phyloP scores from a whole-genome alignment of 441 rosid genomes.

The Eutrema salsugineum region DNA sequence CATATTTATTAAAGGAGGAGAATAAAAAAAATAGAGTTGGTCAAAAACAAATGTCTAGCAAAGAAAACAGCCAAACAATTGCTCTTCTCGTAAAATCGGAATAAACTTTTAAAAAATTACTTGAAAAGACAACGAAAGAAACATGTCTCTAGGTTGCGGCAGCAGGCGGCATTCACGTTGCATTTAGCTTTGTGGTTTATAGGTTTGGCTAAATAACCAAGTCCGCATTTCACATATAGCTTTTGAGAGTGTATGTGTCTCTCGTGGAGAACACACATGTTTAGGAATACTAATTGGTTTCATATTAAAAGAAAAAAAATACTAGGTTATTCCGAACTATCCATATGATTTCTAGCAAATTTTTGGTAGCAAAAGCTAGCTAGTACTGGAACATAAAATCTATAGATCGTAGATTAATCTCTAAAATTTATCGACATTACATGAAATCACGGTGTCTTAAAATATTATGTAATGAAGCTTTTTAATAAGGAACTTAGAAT shows the following conservation, averaged over 20 bases:
- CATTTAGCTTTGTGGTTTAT: neutral
- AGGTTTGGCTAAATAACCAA: neutral
- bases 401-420: neutral
- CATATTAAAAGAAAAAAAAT: too few species aligned
- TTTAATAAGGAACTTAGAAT: too few species aligned
- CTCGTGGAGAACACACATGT: neutral
- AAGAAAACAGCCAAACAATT: neutral
- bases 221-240: neutral
- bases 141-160: neutral
- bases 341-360: neutral
- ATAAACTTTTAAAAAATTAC: neutral
- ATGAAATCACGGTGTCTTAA: neutral
- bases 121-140: neutral
- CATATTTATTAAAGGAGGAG: slow-evolving; percentile 23
- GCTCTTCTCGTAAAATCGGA: neutral
- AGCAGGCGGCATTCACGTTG: neutral
- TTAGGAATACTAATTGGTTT: neutral
- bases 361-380: neutral
- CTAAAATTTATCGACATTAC: neutral
- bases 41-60: slow-evolving; percentile 9
- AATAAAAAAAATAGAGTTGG: slow-evolving; percentile 15
- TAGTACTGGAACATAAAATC: neutral
- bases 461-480: too few species aligned
- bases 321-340: neutral
- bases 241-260: neutral